These are phyloP conservation scores for Cyamopsis tetragonoloba DNA, from an alignment of 306 rosid species.

Conservation along the genomic window DNA sequence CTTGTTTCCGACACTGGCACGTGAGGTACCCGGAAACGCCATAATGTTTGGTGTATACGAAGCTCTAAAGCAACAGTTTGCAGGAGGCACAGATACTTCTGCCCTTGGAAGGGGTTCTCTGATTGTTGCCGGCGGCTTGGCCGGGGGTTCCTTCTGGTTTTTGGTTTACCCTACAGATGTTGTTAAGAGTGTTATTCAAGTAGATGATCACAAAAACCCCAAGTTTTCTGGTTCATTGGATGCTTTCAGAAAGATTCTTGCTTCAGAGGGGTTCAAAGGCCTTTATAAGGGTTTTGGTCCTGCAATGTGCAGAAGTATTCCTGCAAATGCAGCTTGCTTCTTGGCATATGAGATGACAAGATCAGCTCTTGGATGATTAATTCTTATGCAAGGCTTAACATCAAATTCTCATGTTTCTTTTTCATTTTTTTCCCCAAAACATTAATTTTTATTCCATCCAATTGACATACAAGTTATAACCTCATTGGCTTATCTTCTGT, in stretches of 20 bases:
- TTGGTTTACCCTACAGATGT: slow-evolving; percentile 89
- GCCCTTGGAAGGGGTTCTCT: slow-evolving; percentile 77
- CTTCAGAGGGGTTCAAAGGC: slow-evolving; percentile 69
- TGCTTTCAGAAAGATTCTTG: slow-evolving; percentile 60
- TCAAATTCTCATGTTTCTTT: not conserved
- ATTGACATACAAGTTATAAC: not conserved
- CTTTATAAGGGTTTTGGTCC: slow-evolving; percentile 85
- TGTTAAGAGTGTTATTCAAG: slow-evolving; percentile 84
- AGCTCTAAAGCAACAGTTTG: slow-evolving; percentile 63
- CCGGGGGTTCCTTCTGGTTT: slow-evolving; percentile 79
- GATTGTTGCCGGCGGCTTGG: slow-evolving; percentile 85
- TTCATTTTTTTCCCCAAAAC: not conserved
- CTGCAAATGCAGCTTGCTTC: slow-evolving; percentile 90
- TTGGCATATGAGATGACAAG: slow-evolving; percentile 88
- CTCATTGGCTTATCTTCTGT: not conserved
- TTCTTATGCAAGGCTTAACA: slow-evolving; percentile 22
- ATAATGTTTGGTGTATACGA: slow-evolving; percentile 89
- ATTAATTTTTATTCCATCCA: not conserved
- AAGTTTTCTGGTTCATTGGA: slow-evolving; percentile 64
- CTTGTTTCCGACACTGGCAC: slow-evolving; percentile 79
- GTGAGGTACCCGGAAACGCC: slow-evolving; percentile 95
- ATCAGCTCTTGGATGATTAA: slow-evolving; percentile 65
- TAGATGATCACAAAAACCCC: slow-evolving; percentile 78
- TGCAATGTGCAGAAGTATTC: slow-evolving; percentile 76
- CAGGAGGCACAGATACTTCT: slow-evolving; percentile 85